Evolutionary conservation across 257 asterid species (phyloP).

Genomic region (Verbascum thapsus): DNA sequence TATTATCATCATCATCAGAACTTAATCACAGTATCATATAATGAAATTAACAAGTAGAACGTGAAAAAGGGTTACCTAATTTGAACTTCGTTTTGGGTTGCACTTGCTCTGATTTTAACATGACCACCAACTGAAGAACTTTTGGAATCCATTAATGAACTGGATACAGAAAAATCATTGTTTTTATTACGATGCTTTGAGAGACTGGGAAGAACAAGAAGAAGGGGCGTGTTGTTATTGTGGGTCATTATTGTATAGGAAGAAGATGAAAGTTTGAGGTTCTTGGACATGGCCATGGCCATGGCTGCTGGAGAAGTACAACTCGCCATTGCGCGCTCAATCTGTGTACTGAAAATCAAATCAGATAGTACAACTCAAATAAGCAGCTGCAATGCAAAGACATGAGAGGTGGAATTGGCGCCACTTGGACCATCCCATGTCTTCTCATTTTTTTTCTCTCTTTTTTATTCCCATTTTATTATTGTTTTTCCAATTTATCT

Average conservation of each 20-base stretch:
- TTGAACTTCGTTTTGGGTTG: conserved; percentile 36
- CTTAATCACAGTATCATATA: background rate
- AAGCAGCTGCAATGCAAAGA: conserved; percentile 2
- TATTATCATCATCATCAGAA: background rate
- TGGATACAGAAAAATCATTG: conserved; percentile 30
- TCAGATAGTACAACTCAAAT: background rate
- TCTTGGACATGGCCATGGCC: conserved; percentile 34
- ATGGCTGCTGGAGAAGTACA: conserved; percentile 36
- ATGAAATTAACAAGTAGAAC: background rate
- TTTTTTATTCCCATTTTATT: background rate
- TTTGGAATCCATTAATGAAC: conserved; percentile 42
- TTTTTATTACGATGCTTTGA: background rate
- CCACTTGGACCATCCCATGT: conserved; percentile 38
- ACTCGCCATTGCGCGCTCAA: conserved; percentile 45
- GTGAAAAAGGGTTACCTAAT: conserved; percentile 45
- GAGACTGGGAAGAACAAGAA: background rate
- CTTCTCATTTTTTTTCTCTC: conserved; percentile 4
- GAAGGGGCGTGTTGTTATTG: conserved; percentile 21
- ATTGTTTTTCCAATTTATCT: no score
- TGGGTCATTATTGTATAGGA: conserved; percentile 19
- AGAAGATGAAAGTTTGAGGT: conserved; percentile 31
- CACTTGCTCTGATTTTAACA: conserved; percentile 29
- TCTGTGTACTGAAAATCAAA: no score
- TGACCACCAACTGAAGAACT: conserved; percentile 48
- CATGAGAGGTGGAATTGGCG: conserved; percentile 48